phyloP scores from a whole-genome alignment of 306 rosid species.

The Rosa chinensis region DNA sequence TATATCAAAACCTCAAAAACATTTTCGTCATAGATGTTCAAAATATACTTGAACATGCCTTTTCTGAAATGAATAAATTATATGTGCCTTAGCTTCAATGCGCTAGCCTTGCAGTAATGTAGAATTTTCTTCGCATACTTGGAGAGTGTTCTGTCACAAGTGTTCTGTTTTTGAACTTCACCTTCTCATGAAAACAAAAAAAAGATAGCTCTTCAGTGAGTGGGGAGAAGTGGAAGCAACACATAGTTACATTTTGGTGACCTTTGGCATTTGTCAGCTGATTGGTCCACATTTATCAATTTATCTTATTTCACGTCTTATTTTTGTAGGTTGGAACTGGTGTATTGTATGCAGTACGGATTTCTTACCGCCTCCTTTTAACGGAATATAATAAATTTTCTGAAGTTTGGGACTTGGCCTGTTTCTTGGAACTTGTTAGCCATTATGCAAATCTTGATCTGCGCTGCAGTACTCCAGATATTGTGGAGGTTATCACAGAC shows the following conservation, averaged over 20 bases:
- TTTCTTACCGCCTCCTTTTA: conserved; percentile 72
- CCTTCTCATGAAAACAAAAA: not conserved
- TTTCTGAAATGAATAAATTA: not conserved
- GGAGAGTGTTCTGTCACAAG: too few species aligned
- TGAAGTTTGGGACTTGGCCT: conserved; percentile 80
- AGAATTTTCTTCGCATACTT: not conserved
- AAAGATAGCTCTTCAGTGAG: not conserved
- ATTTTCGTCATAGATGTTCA: not conserved
- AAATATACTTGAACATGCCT: not conserved
- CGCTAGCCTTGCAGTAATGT: not conserved
- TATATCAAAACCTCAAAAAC: not conserved
- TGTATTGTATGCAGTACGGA: conserved; percentile 44
- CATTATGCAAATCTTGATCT: conserved; percentile 29
- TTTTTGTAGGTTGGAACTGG: conserved; percentile 39
- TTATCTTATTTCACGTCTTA: not conserved
- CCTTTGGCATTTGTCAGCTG: not conserved
- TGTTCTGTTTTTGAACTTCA: not conserved
- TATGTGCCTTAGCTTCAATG: not conserved
- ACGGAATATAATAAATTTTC: conserved; percentile 52
- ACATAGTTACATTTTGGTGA: not conserved
- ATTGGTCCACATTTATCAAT: not conserved
- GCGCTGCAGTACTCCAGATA: conserved; percentile 2
- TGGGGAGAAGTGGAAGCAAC: not conserved
- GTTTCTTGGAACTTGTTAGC: conserved; percentile 51
- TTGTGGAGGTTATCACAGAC: conserved; percentile 33